Conservation (phyloP, 805 yeast genomes). For the Phaffomyces antillensis region DNA sequence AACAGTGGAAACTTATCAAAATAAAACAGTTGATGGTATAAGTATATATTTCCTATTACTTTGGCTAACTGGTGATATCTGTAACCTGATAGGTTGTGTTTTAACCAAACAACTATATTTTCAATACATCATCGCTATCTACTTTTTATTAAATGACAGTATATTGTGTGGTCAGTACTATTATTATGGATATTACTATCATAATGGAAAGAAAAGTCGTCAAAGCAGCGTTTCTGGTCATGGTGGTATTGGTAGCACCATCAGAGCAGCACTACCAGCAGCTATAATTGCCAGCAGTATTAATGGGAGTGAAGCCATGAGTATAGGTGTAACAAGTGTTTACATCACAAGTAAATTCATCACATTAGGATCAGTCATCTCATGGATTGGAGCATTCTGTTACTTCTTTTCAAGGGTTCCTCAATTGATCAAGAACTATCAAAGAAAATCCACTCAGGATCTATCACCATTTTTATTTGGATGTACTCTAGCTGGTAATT, state of each 20-base stretch:
- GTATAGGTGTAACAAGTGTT: too few relatives aligned
- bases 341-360: neutral
- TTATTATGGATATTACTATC: constrained; percentile 45
- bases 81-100: constrained; percentile 61
- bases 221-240: constrained; percentile 11
- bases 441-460: constrained; percentile 80
- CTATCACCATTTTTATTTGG: constrained; percentile 73
- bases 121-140: constrained; percentile 64
- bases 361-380: constrained; percentile 23
- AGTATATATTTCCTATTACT: constrained; percentile 45
- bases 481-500: constrained; percentile 73
- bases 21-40: constrained; percentile 54
- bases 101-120: constrained; percentile 75
- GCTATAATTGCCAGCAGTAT: constrained; percentile 22
- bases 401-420: constrained; percentile 80
- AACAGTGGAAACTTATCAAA: constrained; percentile 44
- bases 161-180: constrained; percentile 64
- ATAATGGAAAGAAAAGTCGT: constrained; percentile 22
- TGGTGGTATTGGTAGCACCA: neutral
- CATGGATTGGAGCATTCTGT: constrained; percentile 75
- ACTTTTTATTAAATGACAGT: constrained; percentile 67
- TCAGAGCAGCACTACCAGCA: constrained; percentile 17
- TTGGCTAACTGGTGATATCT: constrained; percentile 37
- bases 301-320: constrained; percentile 5
- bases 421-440: constrained; percentile 69